Base-by-base conservation (phyloP, 2,329 filamentous ascomycete genomes). In the Aspergillus ruber region DNA sequence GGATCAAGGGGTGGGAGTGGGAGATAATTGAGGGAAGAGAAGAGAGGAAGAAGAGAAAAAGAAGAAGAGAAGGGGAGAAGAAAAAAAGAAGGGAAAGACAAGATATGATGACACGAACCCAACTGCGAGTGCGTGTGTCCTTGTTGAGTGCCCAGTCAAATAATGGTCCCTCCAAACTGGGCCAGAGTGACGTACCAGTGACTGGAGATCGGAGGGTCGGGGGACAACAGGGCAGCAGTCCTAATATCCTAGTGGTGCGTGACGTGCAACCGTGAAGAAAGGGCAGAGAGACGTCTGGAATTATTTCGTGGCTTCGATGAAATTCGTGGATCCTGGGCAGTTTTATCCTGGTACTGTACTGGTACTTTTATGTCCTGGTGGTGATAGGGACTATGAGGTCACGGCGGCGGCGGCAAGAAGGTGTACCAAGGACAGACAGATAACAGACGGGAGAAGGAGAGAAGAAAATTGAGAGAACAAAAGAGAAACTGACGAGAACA, bases 101-200 rank as follows among this genome's bases (percentile, higher is more conserved):
- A 18, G 39, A 36, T 36, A 36, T 36, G 33, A 36, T 36, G 33
- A 36, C 33, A 36, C 33, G 33, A 36, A 36, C 33, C 33, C 33
- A 18, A 36, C n/a, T 36, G n/a, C n/a, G n/a, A 36, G 33, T 29
- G 25, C 25, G 25, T 29, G 25, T 36, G 33, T 36, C 17, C 33
- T 36, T 36, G n/a, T 36, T 18, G 33, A 18, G 33, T 36, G 33
- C 25, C 25, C 25, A 29, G 25, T 29, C 25, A 29, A 29, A 29
- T 12, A 10, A 29, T 29, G 25, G 25, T 29, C 25, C 25, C 25
- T 29, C 25, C 25, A 29, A 29, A 29, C 25, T 29, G 25, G 25
- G 25, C 25, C 25, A 29, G 25, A 49, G 49, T 56, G 57, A 59
- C 57, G 57, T 58, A 60, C 59, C 53, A 55, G 51, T 52, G 56